Evolutionary conservation across 495 filamentous ascomycete genomes (phyloP), one percentile per base, ranked within the genome.

Genomic region (Hyphodiscus hymeniophilus): DNA sequence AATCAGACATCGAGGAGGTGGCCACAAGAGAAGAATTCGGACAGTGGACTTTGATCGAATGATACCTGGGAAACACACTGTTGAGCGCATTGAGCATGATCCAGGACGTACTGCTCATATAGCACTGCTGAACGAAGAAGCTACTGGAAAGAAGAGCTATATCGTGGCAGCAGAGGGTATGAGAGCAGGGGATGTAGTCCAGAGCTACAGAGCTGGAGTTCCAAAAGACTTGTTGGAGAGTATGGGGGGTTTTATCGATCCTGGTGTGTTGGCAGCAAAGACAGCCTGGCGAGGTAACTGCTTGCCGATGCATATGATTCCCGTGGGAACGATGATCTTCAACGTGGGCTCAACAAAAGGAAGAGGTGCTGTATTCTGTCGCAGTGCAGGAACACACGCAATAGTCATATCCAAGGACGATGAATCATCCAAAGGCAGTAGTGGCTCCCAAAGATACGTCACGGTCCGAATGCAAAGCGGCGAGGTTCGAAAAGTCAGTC

Each of bases 211-310:
- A 59, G 64, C 82, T 11, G 92, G 92, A 42, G 89, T 98, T 50
- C 92, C 92, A 11, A 68, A 80, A 33, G 81, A 90, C 34, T 65
- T 98, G 42, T 73, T 95, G 64, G 77, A 81, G 15, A 87, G 81
- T 60, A 94, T 97, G 88, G 92, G 92, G 31, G 90, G 92, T 24
- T 69, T 79, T 23, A 74, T 92, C 20, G 92, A 97, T 71, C 89
- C 89, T 16, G 94, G 92, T 79, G 86, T 98, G 61, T 64, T 98
- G 38, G 94, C 92, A 4, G 85, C 92, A 7, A 89, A 85, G 69
- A 98, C 94, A 24, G 87, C 87, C 3, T 89, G 88, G 76, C 78
- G 90, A 67, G 92, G 92, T 17, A 98, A 98, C 59, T 98, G 92
- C 66, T 60, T 98, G 46, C 92, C 92, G 16, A 62, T 97, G 60